A percentile compares a stretch with the other conserved stretches of the same genome.
Conservation (phyloP, 139 green algal genomes). For the Astrephomene gubernaculifera region DNA sequence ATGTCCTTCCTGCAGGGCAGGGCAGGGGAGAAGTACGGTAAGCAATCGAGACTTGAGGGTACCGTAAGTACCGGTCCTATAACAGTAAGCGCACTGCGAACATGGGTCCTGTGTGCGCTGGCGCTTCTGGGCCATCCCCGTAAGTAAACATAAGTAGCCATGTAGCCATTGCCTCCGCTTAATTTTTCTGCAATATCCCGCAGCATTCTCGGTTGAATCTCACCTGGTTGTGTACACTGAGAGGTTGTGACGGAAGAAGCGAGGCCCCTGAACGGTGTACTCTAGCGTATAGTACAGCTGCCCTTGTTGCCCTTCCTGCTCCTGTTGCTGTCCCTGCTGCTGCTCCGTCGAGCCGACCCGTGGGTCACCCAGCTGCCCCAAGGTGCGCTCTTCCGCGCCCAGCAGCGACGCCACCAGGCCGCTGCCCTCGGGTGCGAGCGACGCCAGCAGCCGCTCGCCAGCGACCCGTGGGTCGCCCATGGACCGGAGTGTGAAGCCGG, state of each 20-base stretch:
- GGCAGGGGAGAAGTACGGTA: no score
- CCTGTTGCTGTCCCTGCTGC: no score
- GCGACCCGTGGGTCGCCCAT: conserved; percentile 58
- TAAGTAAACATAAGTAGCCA: no score
- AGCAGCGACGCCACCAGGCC: conserved; percentile 42
- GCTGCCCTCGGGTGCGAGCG: conserved; percentile 38
- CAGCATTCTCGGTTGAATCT: no score
- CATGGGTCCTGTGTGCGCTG: no score
- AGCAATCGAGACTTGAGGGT: no score
- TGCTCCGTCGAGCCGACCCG: no score
- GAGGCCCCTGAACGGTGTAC: conserved; percentile 76
- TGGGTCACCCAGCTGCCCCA: neutral
- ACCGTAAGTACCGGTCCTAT: no score
- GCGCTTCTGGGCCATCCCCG: no score
- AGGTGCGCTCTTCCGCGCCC: conserved; percentile 4
- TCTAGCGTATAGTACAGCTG: conserved; percentile 84
- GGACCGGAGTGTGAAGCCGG: conserved; percentile 78
- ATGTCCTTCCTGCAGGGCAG: conserved; percentile 61
- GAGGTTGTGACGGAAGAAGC: conserved; percentile 89
- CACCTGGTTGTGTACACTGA: conserved; percentile 71
- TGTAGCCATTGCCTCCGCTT: no score
- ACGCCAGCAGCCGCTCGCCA: conserved; percentile 68
- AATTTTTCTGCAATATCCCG: no score
- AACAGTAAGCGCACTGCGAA: no score
- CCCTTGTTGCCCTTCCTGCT: conserved; percentile 36